Conservation (phyloP, 1,284 basidiomycete genomes). For the Trichosporon faecale region DNA sequence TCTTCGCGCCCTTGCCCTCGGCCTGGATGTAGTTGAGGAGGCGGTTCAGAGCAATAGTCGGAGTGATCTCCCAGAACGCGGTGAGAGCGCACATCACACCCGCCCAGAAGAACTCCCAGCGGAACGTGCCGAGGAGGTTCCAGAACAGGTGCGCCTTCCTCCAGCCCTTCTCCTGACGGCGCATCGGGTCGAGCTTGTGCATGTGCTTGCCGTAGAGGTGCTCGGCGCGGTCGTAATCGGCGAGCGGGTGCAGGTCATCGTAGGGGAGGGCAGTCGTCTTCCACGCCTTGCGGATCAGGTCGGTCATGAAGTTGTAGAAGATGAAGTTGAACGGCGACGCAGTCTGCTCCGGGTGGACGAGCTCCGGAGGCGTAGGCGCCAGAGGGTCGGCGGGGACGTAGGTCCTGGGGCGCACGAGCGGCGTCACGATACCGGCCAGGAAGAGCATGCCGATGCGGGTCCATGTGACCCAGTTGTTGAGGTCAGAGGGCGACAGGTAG, state of each 20-base stretch:
- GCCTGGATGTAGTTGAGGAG: slow-evolving; percentile 57
- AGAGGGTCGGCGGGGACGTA: slow-evolving; percentile 55
- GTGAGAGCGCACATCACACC: slow-evolving; percentile 39
- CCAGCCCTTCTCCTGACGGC: slow-evolving; percentile 36
- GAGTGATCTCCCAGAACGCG: slow-evolving; percentile 50
- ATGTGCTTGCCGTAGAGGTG: slow-evolving; percentile 51
- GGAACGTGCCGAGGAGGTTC: slow-evolving; percentile 35
- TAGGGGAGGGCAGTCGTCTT: slow-evolving; percentile 43
- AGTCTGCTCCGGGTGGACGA: slow-evolving; percentile 64
- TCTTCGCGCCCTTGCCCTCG: slow-evolving; percentile 48
- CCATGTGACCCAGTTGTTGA: slow-evolving; percentile 50
- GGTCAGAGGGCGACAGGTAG: slow-evolving; percentile 53
- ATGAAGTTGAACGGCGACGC: slow-evolving; percentile 60
- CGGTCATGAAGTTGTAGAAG: slow-evolving; percentile 62
- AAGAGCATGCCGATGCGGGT: slow-evolving; percentile 51
- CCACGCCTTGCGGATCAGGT: slow-evolving; percentile 55
- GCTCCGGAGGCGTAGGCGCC: slow-evolving; percentile 48
- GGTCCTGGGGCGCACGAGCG: slow-evolving; percentile 55
- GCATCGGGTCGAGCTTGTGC: slow-evolving; percentile 48
- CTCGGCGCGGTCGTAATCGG: slow-evolving; percentile 59
- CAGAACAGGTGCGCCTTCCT: slow-evolving; percentile 39
- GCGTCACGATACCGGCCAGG: slow-evolving; percentile 54
- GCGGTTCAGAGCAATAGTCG: slow-evolving; percentile 57
- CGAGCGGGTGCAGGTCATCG: slow-evolving; percentile 57
- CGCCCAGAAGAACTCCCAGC: slow-evolving; percentile 34